Conservation (phyloP, 2,329 filamentous ascomycete genomes). For the Sporothrix brunneoviolacea region DNA sequence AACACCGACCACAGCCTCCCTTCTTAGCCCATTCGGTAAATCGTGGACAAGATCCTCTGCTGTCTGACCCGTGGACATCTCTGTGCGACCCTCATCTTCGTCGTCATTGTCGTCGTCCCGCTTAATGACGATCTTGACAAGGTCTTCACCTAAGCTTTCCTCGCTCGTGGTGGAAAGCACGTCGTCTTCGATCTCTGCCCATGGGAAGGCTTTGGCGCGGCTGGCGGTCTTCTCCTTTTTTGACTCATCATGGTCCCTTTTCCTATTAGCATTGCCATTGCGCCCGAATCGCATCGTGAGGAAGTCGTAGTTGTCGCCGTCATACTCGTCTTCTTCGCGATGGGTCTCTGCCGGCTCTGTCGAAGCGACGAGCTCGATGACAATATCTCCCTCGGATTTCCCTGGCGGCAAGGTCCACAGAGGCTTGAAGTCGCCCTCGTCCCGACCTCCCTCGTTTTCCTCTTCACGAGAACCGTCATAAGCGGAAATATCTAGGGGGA, state of each 20-base stretch:
- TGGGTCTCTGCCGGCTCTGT: background rate
- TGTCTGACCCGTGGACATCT: no score
- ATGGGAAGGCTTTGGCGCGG: background rate
- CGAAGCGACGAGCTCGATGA: conserved; percentile 11
- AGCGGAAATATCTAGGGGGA: conserved; percentile 15
- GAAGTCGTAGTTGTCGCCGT: conserved; percentile 1
- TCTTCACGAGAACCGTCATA: conserved; percentile 10
- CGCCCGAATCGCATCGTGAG: background rate
- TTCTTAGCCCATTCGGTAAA: no score
- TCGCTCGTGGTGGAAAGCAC: conserved; percentile 13
- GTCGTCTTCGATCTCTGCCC: conserved; percentile 12
- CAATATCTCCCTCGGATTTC: conserved; percentile 12
- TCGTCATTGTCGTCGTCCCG: conserved; percentile 34
- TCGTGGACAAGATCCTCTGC: background rate
- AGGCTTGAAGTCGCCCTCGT: conserved; percentile 11
- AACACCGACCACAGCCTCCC: no score
- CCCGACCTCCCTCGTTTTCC: conserved; percentile 7
- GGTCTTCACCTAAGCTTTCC: background rate
- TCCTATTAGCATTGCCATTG: background rate
- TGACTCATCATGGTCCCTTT: background rate
- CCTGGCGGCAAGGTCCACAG: conserved; percentile 18
- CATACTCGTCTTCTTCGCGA: background rate
- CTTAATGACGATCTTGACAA: conserved; percentile 7
- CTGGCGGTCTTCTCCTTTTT: background rate
- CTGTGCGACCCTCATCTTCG: conserved; percentile 42